Conservation (phyloP, 305 asterid genomes). For the Plantago rigida region DNA sequence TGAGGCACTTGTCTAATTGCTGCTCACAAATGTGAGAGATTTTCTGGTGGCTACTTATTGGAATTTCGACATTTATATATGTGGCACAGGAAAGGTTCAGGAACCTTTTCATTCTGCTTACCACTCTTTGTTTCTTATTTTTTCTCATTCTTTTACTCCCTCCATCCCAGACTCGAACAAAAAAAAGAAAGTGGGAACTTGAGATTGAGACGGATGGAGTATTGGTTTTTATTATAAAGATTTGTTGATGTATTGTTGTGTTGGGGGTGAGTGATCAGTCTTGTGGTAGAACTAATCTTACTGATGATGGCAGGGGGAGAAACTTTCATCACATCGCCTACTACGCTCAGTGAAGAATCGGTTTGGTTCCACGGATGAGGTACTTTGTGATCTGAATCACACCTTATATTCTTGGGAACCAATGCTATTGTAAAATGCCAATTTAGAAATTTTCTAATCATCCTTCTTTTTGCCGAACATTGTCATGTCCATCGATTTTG, state of each 20-base stretch:
- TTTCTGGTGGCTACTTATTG: too few species aligned
- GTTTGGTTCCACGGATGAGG: slow-evolving; percentile 98
- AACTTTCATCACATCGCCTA: slow-evolving; percentile 69
- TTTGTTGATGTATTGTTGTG: not conserved
- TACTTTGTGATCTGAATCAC: slow-evolving; percentile 27
- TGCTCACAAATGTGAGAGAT: too few species aligned
- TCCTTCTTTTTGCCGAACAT: too few species aligned
- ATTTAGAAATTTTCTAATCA: too few species aligned
- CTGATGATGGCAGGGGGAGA: slow-evolving; percentile 64
- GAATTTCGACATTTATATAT: too few species aligned
- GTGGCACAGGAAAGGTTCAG: too few species aligned
- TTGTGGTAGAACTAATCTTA: slow-evolving; percentile 14
- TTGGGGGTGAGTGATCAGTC: not conserved
- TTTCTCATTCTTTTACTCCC: not conserved
- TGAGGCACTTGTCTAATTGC: too few species aligned
- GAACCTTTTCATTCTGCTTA: too few species aligned
- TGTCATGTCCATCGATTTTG: too few species aligned
- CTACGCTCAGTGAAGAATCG: slow-evolving; percentile 89
- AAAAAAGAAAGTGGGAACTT: too few species aligned
- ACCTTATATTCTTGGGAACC: slow-evolving; percentile 4
- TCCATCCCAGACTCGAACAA: too few species aligned
- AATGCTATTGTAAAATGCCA: not conserved
- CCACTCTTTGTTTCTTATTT: not conserved
- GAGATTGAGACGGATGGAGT: too few species aligned
- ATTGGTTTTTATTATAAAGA: not conserved